Conservation (phyloP, 2,329 filamentous ascomycete genomes). For the Nemania serpens region DNA sequence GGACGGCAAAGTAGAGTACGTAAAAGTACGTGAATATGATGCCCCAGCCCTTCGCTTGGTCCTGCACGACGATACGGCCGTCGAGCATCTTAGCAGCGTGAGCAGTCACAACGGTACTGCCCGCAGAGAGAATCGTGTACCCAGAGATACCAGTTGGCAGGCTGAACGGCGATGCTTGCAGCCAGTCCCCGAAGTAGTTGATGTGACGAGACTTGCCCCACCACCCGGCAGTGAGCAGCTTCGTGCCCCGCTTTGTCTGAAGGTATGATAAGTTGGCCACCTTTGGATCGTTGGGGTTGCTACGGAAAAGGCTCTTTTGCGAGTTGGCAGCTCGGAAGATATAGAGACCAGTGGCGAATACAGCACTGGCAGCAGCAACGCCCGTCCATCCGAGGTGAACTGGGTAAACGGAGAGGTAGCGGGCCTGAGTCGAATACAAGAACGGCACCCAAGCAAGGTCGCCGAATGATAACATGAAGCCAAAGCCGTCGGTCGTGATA, state of each 20-base stretch:
- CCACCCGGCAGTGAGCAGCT: constrained; percentile 52
- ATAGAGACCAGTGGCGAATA: constrained; percentile 75
- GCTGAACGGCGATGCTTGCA: constrained; percentile 89
- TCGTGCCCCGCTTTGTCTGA: constrained; percentile 79
- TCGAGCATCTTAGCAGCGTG: constrained; percentile 57
- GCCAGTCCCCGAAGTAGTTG: constrained; percentile 96
- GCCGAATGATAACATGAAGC: constrained; percentile 92
- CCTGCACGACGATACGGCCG: constrained; percentile 70
- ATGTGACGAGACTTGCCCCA: constrained; percentile 71
- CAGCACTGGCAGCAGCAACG: constrained; percentile 65
- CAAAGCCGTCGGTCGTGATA: constrained; percentile 90
- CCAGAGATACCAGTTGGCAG: constrained; percentile 81
- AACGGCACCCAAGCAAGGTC: constrained; percentile 94
- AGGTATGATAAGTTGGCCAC: constrained; percentile 84
- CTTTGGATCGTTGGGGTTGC: constrained; percentile 80
- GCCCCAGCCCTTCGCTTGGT: constrained; percentile 77
- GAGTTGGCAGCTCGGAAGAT: constrained; percentile 93
- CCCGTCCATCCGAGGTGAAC: constrained; percentile 73
- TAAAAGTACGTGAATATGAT: constrained; percentile 95
- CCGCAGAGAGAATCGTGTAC: constrained; percentile 70
- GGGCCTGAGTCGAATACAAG: constrained; percentile 80
- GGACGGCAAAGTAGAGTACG: constrained; percentile 85
- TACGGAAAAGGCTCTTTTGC: constrained; percentile 94
- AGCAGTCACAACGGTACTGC: constrained; percentile 56
- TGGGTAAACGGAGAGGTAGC: constrained; percentile 84